A percentile compares a stretch with the other conserved stretches of the same genome.
phyloP scores from a whole-genome alignment of 208 protist species.

The Blechomonas ayalai region DNA sequence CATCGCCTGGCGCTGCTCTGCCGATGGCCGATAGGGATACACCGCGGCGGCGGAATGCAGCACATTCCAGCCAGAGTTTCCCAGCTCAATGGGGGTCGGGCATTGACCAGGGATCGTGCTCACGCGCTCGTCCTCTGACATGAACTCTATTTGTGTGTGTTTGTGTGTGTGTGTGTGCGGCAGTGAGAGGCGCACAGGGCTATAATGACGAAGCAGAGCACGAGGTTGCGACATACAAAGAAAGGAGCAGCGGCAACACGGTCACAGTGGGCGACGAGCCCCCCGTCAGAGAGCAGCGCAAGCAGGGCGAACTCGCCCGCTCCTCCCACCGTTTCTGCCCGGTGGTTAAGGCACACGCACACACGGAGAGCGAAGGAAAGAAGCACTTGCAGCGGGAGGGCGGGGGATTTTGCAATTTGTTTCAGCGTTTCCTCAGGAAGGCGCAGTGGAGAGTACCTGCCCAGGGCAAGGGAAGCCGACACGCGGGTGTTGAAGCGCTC shows the following conservation, averaged over 20 bases:
- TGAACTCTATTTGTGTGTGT: not conserved
- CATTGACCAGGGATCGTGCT: slow-evolving; percentile 45
- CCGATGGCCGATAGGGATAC: slow-evolving; percentile 68
- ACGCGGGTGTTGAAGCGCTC: no score
- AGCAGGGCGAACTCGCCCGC: no score
- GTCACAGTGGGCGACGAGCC: not conserved
- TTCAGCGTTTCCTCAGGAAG: no score
- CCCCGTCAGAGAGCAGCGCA: no score
- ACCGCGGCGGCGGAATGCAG: slow-evolving; percentile 79
- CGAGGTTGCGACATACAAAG: not conserved
- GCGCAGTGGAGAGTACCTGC: no score
- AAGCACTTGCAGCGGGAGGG: no score
- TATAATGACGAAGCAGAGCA: not conserved
- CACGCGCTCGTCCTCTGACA: slow-evolving; percentile 11
- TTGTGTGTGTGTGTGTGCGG: no score
- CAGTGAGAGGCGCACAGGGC: not conserved
- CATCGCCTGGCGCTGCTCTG: slow-evolving; percentile 63
- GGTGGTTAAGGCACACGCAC: not conserved
- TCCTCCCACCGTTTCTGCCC: not conserved
- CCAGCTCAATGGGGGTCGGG: slow-evolving; percentile 58
- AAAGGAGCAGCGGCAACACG: not conserved
- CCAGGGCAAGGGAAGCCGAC: no score
- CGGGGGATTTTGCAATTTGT: no score
- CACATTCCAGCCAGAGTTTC: slow-evolving; percentile 77
- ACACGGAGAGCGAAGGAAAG: no score